A percentile compares a stretch with the other conserved stretches of the same genome.
Conservation (phyloP, 768 basidiomycete genomes). For the Tylopilus rubrobrunneus region DNA sequence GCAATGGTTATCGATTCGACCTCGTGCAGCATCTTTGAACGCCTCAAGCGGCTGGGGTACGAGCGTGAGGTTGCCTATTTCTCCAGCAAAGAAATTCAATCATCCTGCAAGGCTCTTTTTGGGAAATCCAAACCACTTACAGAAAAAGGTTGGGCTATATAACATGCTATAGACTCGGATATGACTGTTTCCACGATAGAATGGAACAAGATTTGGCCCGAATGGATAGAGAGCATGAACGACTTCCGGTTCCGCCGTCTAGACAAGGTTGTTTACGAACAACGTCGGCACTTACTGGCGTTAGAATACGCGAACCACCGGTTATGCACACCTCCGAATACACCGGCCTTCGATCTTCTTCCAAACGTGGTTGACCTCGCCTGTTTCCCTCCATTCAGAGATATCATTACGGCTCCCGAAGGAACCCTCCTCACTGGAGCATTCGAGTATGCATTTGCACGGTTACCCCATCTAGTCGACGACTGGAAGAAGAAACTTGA, state of each 20-base stretch:
- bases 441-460: not conserved
- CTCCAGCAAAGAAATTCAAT: not conserved
- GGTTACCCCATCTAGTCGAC: not conserved
- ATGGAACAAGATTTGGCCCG: slow-evolving; percentile 11
- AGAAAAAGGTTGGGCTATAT: slow-evolving; percentile 2
- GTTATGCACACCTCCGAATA: not conserved
- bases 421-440: not conserved
- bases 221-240: not conserved
- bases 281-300: not conserved
- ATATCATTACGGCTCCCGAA: not conserved
- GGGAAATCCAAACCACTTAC: slow-evolving; percentile 3
- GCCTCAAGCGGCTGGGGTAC: slow-evolving; percentile 5
- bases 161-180: not conserved
- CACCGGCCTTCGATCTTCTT: not conserved
- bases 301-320: no score
- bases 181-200: not conserved
- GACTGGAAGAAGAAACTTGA: not conserved
- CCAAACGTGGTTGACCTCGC: not conserved
- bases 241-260: not conserved
- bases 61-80: not conserved
- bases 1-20: not conserved
- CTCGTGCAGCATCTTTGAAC: slow-evolving; percentile 6
- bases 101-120: not conserved
- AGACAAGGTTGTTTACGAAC: not conserved
- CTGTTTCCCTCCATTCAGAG: not conserved